These are phyloP conservation scores for Chlamydomonas sp. DNA, from an alignment of 139 green algal genomes.

Conservation along the genomic window DNA sequence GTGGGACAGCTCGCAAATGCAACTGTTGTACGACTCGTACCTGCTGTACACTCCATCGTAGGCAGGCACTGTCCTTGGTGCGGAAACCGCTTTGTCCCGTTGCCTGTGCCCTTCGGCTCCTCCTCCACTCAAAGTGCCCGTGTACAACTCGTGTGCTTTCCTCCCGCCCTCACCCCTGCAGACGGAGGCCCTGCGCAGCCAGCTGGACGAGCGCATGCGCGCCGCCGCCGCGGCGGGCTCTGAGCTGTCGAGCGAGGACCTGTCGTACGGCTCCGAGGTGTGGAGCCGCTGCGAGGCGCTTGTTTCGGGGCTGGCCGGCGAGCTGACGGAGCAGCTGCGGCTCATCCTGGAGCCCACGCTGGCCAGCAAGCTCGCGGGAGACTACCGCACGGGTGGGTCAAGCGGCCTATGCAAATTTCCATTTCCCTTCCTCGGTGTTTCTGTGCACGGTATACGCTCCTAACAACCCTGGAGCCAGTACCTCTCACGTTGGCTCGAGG, in stretches of 20 bases:
- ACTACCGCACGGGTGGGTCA: conserved; percentile 86
- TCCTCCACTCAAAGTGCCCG: too few relatives aligned
- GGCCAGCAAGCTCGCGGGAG: conserved; percentile 88
- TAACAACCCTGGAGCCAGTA: too few relatives aligned
- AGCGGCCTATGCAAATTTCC: not conserved
- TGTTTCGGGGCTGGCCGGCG: conserved; percentile 72
- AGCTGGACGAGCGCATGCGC: conserved; percentile 68
- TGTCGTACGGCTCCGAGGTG: conserved; percentile 59
- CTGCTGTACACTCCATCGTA: too few relatives aligned
- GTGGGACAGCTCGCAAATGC: not conserved
- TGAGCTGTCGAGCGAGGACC: conserved; percentile 6
- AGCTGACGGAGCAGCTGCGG: conserved; percentile 97
- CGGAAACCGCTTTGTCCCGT: too few relatives aligned
- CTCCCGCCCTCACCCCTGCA: not conserved
- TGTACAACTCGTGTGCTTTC: too few relatives aligned
- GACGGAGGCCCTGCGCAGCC: conserved; percentile 54
- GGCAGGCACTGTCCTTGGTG: too few relatives aligned
- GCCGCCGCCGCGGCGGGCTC: conserved; percentile 36
- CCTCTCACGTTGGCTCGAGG: too few relatives aligned
- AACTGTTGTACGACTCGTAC: conserved; percentile 27
- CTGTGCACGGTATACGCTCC: too few relatives aligned
- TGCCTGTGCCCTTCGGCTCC: too few relatives aligned
- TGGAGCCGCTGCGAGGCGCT: conserved; percentile 89
- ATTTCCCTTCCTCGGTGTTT: not conserved
- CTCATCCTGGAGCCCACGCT: conserved; percentile 95